These are phyloP conservation scores for Ascochyta viciae-villosae DNA, from an alignment of 2,329 filamentous ascomycete genomes.

Conservation along the genomic window DNA sequence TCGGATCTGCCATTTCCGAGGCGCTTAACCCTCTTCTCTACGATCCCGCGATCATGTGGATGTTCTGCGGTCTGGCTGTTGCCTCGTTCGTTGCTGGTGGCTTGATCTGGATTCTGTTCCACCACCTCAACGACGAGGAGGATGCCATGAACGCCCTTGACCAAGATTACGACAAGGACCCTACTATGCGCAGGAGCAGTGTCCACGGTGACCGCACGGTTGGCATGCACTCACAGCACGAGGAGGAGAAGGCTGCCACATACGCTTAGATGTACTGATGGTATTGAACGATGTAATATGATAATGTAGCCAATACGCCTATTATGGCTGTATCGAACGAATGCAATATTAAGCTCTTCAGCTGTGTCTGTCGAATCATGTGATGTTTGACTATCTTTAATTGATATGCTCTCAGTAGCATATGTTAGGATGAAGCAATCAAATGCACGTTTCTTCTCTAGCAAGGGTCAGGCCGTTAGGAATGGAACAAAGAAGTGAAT, in stretches of 20 bases:
- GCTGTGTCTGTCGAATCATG: not conserved
- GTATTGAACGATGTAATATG: conserved; percentile 13
- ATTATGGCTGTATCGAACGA: conserved; percentile 6
- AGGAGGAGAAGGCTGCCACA: conserved; percentile 7
- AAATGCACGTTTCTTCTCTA: no score
- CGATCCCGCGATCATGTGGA: conserved; percentile 72
- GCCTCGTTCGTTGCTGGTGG: conserved; percentile 41
- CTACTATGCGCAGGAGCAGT: conserved; percentile 34
- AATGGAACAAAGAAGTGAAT: no score
- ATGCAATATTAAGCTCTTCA: not conserved
- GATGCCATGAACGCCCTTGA: conserved; percentile 49
- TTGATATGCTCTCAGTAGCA: no score
- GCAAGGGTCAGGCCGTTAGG: no score
- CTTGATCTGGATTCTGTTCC: conserved; percentile 49
- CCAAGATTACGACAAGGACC: conserved; percentile 42
- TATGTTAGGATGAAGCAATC: no score
- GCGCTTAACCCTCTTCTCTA: conserved; percentile 67
- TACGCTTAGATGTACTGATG: conserved; percentile 4
- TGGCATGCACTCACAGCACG: conserved; percentile 10
- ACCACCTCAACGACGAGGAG: conserved; percentile 47
- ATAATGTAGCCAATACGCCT: conserved; percentile 14
- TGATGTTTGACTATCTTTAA: not conserved
- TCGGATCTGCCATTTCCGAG: conserved; percentile 67
- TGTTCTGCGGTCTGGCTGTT: conserved; percentile 54
- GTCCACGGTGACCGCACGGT: conserved; percentile 21